A percentile compares a stretch with the other conserved stretches of the same genome.
phyloP scores from a whole-genome alignment of 1,284 basidiomycete species.

The Malassezia yamatoensis region DNA sequence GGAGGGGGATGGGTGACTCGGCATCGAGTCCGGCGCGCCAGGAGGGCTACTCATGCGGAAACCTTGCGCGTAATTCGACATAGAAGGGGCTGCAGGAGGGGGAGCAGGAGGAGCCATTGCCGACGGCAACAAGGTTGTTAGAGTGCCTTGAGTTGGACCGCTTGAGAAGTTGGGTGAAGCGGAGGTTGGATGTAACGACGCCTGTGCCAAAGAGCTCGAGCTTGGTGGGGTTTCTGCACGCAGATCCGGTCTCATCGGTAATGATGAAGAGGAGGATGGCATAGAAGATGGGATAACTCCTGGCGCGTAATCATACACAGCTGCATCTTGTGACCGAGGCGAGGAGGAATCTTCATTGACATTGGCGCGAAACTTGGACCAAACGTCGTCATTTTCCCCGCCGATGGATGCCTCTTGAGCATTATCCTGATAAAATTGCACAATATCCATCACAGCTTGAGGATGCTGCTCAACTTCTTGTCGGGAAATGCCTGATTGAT shows the following conservation, averaged over 20 bases:
- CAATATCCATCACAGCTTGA: slow-evolving; percentile 95
- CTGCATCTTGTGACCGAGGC: not conserved
- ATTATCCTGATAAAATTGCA: slow-evolving; percentile 87
- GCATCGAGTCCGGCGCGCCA: not conserved
- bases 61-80: not conserved
- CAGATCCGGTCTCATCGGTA: no score
- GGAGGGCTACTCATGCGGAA: not conserved
- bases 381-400: slow-evolving; percentile 40
- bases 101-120: not conserved
- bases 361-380: slow-evolving; percentile 46
- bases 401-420: slow-evolving; percentile 35
- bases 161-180: no score
- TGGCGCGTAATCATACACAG: no score
- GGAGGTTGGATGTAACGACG: no score
- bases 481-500: slow-evolving; percentile 89
- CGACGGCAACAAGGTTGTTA: not conserved
- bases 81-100: not conserved
- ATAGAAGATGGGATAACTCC: no score
- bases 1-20: slow-evolving; percentile 7
- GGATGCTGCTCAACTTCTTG: slow-evolving; percentile 95
- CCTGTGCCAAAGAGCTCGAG: no score
- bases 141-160: not conserved
- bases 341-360: slow-evolving; percentile 13
- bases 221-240: no score
- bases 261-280: no score